Evolutionary conservation across 371 early-diverging fungal genomes (phyloP), one percentile per base, ranked within the genome.

Genomic region (Rhizomucor pusillus): DNA sequence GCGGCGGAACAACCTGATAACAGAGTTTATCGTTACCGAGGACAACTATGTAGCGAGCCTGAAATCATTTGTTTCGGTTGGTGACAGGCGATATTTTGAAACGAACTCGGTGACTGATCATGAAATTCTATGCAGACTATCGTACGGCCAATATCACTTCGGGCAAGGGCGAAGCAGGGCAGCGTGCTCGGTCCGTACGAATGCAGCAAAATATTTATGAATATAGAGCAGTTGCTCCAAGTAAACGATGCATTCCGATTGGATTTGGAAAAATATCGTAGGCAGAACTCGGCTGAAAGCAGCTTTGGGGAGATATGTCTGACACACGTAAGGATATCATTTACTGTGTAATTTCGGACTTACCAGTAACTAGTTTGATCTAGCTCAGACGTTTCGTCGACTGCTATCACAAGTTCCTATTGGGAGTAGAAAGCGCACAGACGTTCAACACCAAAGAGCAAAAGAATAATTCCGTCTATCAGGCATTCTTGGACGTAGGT

Each of bases 181-280:
- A 35, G 16, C n/a, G 53, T 59, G 45, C 56, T 77, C 14, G 71
- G 74, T 12, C 61, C 67, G 1, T 77, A 66, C 29, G 67, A 71
- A 49, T 69, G 69, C 23, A 57, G 65, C 54, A 66, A 77, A 24
- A 71, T 77, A 10, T 77, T 73, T 37, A 54, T 77, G 54, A 77
- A 77, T 49, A 59, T 77, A 23, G 74, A 77, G 19, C 67, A 73
- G 43, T 63, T 77, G 1, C 40, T 59, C n/a, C 19, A 47, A 24
- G 72, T 59, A 44, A 77, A 74, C 18, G 39, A 62, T 36, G 50
- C 51, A 1, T 74, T 77, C 47, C 35, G 65, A 20, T 18, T 25
- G 4, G 74, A 69, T 41, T 47, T 77, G 12, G 52, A 20, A 3
- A 43, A 44, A 20, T 45, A 18, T 49, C 52, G 34, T 40, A 14